A percentile compares a stretch with the other conserved stretches of the same genome.
Evolutionary conservation across 2,329 filamentous ascomycete genomes (phyloP).

Genomic region (Laburnicola sp.): DNA sequence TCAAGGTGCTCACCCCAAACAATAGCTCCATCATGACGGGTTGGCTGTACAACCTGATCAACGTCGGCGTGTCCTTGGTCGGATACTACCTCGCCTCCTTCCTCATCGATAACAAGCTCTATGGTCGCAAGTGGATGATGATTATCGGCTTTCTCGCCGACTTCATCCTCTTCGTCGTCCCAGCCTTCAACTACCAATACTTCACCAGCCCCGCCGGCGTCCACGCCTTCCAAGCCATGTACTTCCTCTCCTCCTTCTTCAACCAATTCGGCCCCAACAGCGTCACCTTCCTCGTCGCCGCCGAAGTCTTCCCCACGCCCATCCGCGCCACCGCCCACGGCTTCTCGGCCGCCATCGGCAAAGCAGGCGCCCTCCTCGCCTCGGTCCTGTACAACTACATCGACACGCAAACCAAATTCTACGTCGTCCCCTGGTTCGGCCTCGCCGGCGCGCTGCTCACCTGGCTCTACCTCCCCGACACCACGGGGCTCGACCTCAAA

Average conservation of each 20-base stretch:
- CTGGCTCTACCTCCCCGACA: conserved; percentile 88
- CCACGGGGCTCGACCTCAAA: conserved; percentile 92
- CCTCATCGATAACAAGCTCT: conserved; percentile 93
- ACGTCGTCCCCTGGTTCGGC: conserved; percentile 94
- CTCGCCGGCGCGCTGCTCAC: conserved; percentile 84
- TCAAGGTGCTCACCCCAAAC: conserved; percentile 72
- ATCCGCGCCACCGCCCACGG: conserved; percentile 93
- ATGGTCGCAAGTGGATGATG: conserved; percentile 95
- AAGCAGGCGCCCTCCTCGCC: conserved; percentile 83
- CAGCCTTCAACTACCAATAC: conserved; percentile 84
- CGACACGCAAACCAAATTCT: conserved; percentile 78
- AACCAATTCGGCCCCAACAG: conserved; percentile 98
- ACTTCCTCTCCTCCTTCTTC: conserved; percentile 97
- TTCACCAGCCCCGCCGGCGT: conserved; percentile 73
- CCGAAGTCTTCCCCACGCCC: conserved; percentile 93
- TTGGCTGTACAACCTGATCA: conserved; percentile 93
- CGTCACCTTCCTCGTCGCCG: conserved; percentile 93
- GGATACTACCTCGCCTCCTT: conserved; percentile 91
- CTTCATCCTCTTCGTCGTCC: conserved; percentile 91
- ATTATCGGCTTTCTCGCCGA: conserved; percentile 89
- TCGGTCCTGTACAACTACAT: conserved; percentile 96
- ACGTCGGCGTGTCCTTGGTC: conserved; percentile 79
- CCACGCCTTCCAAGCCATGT: conserved; percentile 95
- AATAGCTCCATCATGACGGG: conserved; percentile 75
- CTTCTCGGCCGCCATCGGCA: conserved; percentile 88